Evolutionary conservation across 805 yeast species (phyloP), one percentile per base, ranked within the genome.

Genomic region (Pichia paraexigua): DNA sequence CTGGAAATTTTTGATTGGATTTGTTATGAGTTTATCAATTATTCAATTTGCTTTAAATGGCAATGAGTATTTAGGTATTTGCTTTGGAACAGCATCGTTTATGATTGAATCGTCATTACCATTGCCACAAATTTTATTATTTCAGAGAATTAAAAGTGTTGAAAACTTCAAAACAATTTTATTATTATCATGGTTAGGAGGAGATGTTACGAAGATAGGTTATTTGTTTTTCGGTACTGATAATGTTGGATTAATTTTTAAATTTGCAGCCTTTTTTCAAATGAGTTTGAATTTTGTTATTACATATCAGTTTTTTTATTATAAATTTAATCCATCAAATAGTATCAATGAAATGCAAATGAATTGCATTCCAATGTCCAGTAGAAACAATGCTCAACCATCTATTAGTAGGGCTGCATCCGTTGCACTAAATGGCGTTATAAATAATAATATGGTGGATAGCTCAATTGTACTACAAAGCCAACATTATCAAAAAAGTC

Each of bases 141-240:
- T 87, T 46, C 76, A 80, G 61, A 75, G 89, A 51, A 59, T 83
- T 27, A 80, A 80, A 58, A 78, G 88, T 0, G 80, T 86, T 9
- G 84, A 84, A 56, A 92, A 94, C 53, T 90, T 90, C 70, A 84
- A 89, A 60, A 72, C 82, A 47, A 79, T 92, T 27, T 70, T 90
- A 35, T 64, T 90, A 39, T 68, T 89, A 20, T 83, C 91, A 60
- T 90, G 97, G 97, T 71, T 90, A 5, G 83, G 92, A 53, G 97
- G 97, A 52, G 97, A 90, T 68, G 71, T 84, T 41, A 77, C 88
- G 40, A 91, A 91, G 64, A 78, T 88, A 24, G 72, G 83, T 48
- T 87, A 87, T 61, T 70, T 87, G 49, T 59, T 86, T n/a, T 86
- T 75, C 65, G 95, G 95, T 17, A 85, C 94, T 1, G 77, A 76